A percentile compares a stretch with the other conserved stretches of the same genome.
These are phyloP conservation scores for Candida wancherniae DNA, from an alignment of 805 yeast species.

Conservation along the genomic window DNA sequence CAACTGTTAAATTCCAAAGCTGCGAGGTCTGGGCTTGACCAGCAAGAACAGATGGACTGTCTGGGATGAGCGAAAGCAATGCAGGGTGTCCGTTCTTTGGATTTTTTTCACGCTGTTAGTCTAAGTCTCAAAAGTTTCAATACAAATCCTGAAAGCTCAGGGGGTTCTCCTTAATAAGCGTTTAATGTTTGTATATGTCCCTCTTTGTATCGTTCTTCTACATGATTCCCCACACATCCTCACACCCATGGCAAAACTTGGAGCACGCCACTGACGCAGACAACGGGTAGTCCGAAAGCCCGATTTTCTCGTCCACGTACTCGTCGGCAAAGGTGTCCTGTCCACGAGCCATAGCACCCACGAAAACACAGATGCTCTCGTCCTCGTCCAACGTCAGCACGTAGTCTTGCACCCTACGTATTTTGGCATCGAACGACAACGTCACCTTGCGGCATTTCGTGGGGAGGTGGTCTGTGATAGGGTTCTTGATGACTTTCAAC, in stretches of 20 bases:
- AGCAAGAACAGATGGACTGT: too few relatives aligned
- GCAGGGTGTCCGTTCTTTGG: too few relatives aligned
- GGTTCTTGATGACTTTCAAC: constrained; percentile 91
- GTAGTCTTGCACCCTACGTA: constrained; percentile 83
- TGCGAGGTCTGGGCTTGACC: too few relatives aligned
- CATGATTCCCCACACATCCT: constrained; percentile 90
- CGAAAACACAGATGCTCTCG: constrained; percentile 95
- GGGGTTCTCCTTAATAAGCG: too few relatives aligned
- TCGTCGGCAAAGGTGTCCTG: constrained; percentile 97
- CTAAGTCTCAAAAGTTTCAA: too few relatives aligned
- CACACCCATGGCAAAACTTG: constrained; percentile 97
- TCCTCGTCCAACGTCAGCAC: constrained; percentile 74
- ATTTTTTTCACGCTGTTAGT: too few relatives aligned
- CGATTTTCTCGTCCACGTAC: constrained; percentile 92
- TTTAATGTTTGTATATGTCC: too few relatives aligned
- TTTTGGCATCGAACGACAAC: constrained; percentile 86
- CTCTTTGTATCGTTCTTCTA: too few relatives aligned
- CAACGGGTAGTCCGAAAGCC: constrained; percentile 90
- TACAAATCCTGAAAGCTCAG: too few relatives aligned
- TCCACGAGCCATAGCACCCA: constrained; percentile 99
- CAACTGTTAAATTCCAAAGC: too few relatives aligned
- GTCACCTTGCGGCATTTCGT: constrained; percentile 93
- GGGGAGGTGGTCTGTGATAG: constrained; percentile 94
- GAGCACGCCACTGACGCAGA: constrained; percentile 98
- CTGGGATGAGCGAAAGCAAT: too few relatives aligned